Evolutionary conservation across 306 rosid genomes (phyloP), one percentile per base, ranked within the genome.

Genomic region (Carpinus viminea): DNA sequence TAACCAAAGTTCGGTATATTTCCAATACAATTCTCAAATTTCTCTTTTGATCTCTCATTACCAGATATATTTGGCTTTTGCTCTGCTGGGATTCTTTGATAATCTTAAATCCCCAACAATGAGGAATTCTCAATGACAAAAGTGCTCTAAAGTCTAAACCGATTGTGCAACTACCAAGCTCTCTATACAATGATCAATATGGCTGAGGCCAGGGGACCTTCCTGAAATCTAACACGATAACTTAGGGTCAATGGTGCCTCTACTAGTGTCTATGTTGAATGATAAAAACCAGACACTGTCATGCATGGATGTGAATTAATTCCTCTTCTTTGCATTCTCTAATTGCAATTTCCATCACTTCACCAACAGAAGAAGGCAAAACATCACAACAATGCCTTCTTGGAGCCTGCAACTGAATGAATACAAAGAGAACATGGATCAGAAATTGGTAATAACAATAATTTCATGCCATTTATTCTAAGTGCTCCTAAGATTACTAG

Each of bases 351-450:
- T 92, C 93, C 89, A 92, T 83, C 4, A 61, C 77, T 47, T 84
- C 75, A 50, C 74, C 73, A 45, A 72, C 20, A 5, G 83, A 68
- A 8, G 93, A 83, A 26, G 88, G 86, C 73, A 87, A 61, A 38
- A 89, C 87, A 74, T 91, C 92, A 71, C 98, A 94, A 57, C 98
- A 92, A 3, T 95, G 98, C 82, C 98, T 90, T 79, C 98, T 90
- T 24, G 93, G 98, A 53, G 98, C 97, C 83, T 80, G 85, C 93
- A 92, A 84, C 97, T 92, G 93, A 81, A 79, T 51, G 28, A 38
- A 41, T 41, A 41, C 52, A 79, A 79, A 73, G 77, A 38, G 50
- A 66, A 66, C 0, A 66, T 4, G n/a, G 76, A 34, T 11, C 17
- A 7, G 54, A 50, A 76, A 12, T 66, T 24, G 84, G 79, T 50